phyloP scores from a whole-genome alignment of 495 filamentous ascomycete genomes.

The Glonium stellatum region DNA sequence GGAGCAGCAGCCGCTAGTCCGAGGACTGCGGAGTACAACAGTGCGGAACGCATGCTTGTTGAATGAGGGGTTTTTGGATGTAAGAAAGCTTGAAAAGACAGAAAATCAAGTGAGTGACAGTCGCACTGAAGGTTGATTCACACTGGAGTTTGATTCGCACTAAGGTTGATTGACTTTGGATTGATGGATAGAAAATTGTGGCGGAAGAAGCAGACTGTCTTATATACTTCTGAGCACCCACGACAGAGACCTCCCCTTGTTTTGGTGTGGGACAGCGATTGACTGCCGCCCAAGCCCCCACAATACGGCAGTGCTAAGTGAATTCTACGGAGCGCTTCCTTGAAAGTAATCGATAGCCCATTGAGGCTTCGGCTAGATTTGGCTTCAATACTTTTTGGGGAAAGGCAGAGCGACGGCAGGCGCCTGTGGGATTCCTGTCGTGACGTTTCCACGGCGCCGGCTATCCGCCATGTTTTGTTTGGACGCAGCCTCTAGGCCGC shows the following conservation, averaged over 20 bases:
- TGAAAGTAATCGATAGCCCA: background rate
- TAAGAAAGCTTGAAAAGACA: background rate
- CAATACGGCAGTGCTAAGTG: background rate
- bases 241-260: background rate
- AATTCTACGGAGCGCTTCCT: background rate
- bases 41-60: conserved; percentile 20
- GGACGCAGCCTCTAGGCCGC: too few species aligned
- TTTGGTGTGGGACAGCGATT: background rate
- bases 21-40: conserved; percentile 22
- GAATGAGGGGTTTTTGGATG: background rate
- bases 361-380: background rate
- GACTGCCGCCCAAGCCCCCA: background rate
- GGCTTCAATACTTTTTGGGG: background rate
- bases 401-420: background rate
- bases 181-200: background rate
- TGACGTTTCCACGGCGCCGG: background rate
- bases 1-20: conserved; percentile 25
- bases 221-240: background rate
- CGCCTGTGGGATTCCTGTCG: background rate
- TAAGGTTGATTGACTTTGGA: background rate
- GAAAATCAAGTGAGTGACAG: background rate
- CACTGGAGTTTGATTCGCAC: too few species aligned
- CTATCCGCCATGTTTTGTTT: too few species aligned
- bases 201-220: background rate
- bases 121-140: background rate